Conservation (phyloP, 768 basidiomycete species). For the Dentipellis sp. region DNA sequence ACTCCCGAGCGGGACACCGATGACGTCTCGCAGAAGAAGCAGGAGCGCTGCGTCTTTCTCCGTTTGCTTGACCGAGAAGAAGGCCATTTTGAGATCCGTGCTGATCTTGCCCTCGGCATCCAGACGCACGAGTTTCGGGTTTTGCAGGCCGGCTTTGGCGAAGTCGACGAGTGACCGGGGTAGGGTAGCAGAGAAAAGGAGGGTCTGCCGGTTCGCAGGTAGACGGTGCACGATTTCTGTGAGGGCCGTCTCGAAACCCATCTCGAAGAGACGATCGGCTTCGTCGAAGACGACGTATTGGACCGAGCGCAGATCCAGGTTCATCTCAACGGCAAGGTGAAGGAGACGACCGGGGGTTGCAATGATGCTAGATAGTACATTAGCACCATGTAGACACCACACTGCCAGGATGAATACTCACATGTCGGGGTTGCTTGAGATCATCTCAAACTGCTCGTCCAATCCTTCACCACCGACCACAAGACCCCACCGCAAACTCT, state of each 20-base stretch:
- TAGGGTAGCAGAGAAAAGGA: constrained; percentile 93
- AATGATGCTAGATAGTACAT: constrained; percentile 58
- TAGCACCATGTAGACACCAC: background rate
- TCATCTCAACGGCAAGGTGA: constrained; percentile 97
- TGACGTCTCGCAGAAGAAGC: constrained; percentile 76
- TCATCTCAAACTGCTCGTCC: constrained; percentile 95
- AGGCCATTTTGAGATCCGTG: constrained; percentile 86
- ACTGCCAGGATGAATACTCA: constrained; percentile 30
- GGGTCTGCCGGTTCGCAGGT: constrained; percentile 78
- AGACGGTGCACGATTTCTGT: constrained; percentile 88
- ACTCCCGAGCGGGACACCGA: constrained; percentile 61
- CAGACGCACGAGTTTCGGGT: constrained; percentile 92
- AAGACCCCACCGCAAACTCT: constrained; percentile 80
- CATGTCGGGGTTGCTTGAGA: constrained; percentile 92
- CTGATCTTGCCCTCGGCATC: constrained; percentile 97
- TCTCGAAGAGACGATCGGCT: constrained; percentile 96
- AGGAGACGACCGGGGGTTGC: constrained; percentile 96
- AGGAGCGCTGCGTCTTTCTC: constrained; percentile 94
- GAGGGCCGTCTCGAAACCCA: constrained; percentile 91
- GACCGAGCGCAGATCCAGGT: constrained; percentile 76
- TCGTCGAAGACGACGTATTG: constrained; percentile 96
- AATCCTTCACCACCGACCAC: constrained; percentile 93
- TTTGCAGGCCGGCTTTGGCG: constrained; percentile 91
- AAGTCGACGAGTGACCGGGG: constrained; percentile 96
- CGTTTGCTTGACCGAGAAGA: constrained; percentile 83